Conservation (phyloP, 2,329 filamentous ascomycete genomes). For the Dothideomycetes sp. region DNA sequence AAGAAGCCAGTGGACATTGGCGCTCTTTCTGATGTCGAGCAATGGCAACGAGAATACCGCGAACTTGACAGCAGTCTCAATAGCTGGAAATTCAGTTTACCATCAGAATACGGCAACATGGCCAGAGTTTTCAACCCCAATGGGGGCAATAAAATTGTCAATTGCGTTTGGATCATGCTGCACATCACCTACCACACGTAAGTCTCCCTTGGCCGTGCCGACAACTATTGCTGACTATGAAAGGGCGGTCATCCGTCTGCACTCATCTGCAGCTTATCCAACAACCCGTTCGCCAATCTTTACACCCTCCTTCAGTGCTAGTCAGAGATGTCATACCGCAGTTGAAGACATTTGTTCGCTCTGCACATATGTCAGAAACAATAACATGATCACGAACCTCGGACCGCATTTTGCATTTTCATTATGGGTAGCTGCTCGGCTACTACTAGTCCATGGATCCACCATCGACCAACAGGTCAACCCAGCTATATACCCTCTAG, state of each 20-base stretch:
- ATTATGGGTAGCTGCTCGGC: constrained; percentile 79
- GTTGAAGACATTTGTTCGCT: constrained; percentile 74
- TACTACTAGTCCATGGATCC: constrained; percentile 80
- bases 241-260: constrained; percentile 72
- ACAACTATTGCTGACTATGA: constrained; percentile 7
- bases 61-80: constrained; percentile 71
- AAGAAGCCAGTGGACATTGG: constrained; percentile 85
- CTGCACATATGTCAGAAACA: constrained; percentile 65
- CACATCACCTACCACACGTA: constrained; percentile 81
- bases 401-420: constrained; percentile 88
- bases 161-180: constrained; percentile 81
- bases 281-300: constrained; percentile 83
- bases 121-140: constrained; percentile 58
- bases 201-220: constrained; percentile 19
- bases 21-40: constrained; percentile 70
- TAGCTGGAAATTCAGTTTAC: constrained; percentile 74
- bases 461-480: constrained; percentile 78
- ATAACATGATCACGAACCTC: constrained; percentile 65
- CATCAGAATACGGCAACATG: constrained; percentile 75
- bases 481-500: constrained; percentile 68
- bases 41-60: constrained; percentile 80
- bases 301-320: constrained; percentile 76
- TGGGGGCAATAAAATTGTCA: constrained; percentile 55
- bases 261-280: constrained; percentile 87
- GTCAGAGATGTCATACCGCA: constrained; percentile 69